Conservation (phyloP, 108 stramenopile species). For the Chaetoceros muelleri region DNA sequence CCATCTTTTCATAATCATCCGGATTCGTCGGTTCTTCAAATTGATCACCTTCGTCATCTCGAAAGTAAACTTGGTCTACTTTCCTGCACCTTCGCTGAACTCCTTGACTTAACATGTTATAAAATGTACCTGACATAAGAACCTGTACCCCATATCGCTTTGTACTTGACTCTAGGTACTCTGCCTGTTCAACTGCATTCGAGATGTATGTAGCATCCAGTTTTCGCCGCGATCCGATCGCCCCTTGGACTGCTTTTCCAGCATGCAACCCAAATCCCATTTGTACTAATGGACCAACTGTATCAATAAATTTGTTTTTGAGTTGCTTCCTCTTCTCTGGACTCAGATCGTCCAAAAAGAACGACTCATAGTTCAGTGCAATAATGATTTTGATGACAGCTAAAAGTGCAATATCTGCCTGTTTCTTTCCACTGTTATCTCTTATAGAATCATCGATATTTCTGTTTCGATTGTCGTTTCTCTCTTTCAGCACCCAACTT, state of each 20-base stretch:
- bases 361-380: constrained; percentile 57
- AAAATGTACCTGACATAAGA: constrained; percentile 83
- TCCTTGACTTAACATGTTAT: constrained; percentile 46
- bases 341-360: constrained; percentile 56
- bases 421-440: constrained; percentile 3
- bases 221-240: constrained; percentile 87
- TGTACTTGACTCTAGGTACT: constrained; percentile 83
- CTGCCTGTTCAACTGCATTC: constrained; percentile 80
- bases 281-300: constrained; percentile 75
- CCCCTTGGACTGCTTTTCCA: constrained; percentile 95
- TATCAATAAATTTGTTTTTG: constrained; percentile 47
- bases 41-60: constrained; percentile 39
- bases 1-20: constrained; percentile 38
- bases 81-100: constrained; percentile 63
- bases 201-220: constrained; percentile 93
- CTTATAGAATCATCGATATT: constrained; percentile 14
- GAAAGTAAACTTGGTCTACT: constrained; percentile 59
- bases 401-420: constrained; percentile 74
- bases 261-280: constrained; percentile 91
- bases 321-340: constrained; percentile 37
- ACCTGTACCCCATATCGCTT: constrained; percentile 79
- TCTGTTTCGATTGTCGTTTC: background rate
- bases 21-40: constrained; percentile 15
- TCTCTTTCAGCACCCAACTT: constrained; percentile 69
- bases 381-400: constrained; percentile 81